Percentiles rank a stretch among this genome's conserved stretches.
Evolutionary conservation across 2,329 filamentous ascomycete genomes (phyloP).

Genomic region (Penicillium decumbens): DNA sequence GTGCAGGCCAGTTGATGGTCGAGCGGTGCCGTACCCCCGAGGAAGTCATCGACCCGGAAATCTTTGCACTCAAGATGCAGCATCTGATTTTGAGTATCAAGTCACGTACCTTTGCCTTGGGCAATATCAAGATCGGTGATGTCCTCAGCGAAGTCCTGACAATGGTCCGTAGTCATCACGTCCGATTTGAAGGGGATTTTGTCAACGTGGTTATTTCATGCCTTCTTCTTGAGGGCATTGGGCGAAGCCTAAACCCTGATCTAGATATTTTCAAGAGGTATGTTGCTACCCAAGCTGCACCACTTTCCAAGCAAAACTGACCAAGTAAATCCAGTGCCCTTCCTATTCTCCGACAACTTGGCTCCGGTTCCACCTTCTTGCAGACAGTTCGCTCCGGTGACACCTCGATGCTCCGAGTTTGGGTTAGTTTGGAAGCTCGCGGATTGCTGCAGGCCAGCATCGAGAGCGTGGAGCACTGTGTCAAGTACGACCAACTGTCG

Average conservation of each 20-base stretch:
- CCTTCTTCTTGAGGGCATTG: slow-evolving; percentile 87
- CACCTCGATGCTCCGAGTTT: slow-evolving; percentile 82
- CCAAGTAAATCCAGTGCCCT: slow-evolving; percentile 58
- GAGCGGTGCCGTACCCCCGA: slow-evolving; percentile 90
- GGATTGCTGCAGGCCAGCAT: slow-evolving; percentile 85
- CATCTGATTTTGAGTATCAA: slow-evolving; percentile 90
- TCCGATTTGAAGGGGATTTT: slow-evolving; percentile 92
- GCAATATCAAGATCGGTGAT: slow-evolving; percentile 93
- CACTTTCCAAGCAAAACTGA: slow-evolving; percentile 2
- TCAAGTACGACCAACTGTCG: slow-evolving; percentile 83
- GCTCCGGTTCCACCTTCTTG: slow-evolving; percentile 53
- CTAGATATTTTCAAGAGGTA: slow-evolving; percentile 77
- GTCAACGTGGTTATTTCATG: slow-evolving; percentile 98
- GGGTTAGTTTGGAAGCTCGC: slow-evolving; percentile 83
- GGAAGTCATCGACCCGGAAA: slow-evolving; percentile 78
- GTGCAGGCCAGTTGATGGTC: slow-evolving; percentile 91
- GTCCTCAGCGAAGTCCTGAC: slow-evolving; percentile 82
- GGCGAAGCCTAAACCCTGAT: slow-evolving; percentile 76
- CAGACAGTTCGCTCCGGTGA: slow-evolving; percentile 67
- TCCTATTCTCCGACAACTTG: slow-evolving; percentile 83
- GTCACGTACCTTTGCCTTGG: slow-evolving; percentile 80
- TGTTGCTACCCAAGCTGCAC: neutral
- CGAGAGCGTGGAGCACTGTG: slow-evolving; percentile 82
- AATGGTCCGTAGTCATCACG: slow-evolving; percentile 91
- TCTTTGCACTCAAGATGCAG: slow-evolving; percentile 95